Conservation (phyloP, 306 rosid genomes). For the Prunus mira region DNA sequence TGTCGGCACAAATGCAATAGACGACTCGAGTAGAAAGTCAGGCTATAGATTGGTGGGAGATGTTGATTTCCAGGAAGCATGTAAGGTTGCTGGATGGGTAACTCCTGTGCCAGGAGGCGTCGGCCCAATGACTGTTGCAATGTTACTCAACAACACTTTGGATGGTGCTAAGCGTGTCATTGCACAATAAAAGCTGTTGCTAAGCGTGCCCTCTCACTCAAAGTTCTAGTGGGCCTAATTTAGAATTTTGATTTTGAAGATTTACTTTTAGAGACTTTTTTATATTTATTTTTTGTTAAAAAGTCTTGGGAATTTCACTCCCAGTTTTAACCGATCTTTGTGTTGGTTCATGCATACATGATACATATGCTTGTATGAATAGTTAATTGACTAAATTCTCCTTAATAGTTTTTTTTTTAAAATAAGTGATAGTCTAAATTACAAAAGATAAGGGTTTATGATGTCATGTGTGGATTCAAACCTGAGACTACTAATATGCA, state of each 20-base stretch:
- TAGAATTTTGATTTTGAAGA: neutral
- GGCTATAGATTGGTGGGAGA: constrained; percentile 92
- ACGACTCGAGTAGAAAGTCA: constrained; percentile 71
- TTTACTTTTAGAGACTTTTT: neutral
- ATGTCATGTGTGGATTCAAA: too few species aligned
- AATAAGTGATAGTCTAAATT: neutral
- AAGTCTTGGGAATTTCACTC: neutral
- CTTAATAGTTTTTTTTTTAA: neutral
- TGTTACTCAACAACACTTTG: constrained; percentile 80
- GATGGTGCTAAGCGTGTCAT: constrained; percentile 73
- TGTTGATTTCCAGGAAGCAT: constrained; percentile 81
- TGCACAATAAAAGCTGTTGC: constrained; percentile 23
- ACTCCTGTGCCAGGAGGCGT: constrained; percentile 98
- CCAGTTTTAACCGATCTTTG: neutral
- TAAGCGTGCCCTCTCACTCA: neutral
- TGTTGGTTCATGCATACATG: neutral
- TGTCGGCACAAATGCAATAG: constrained; percentile 85
- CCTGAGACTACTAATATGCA: too few species aligned
- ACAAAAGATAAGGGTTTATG: too few species aligned
- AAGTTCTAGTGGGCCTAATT: neutral
- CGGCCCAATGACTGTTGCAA: constrained; percentile 90
- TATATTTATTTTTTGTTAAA: too few species aligned
- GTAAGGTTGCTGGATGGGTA: constrained; percentile 80
- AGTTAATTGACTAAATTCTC: neutral
- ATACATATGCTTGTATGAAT: neutral